Percentiles rank a stretch among this genome's conserved stretches.
phyloP scores from a whole-genome alignment of 176 grass and related monocot species.

The Triticum turgidum region DNA sequence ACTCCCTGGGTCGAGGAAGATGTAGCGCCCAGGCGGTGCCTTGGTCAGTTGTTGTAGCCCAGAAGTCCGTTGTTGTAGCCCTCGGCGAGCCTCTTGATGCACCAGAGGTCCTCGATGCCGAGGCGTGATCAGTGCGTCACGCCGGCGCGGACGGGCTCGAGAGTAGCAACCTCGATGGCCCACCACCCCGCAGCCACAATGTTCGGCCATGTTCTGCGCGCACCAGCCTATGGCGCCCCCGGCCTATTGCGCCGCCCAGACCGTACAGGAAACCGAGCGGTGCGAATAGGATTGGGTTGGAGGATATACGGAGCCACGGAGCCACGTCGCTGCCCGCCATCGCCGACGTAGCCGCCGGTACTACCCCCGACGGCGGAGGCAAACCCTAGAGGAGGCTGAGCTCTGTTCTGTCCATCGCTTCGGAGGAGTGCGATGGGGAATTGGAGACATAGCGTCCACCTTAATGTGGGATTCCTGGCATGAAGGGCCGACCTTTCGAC shows the following conservation, averaged over 20 bases:
- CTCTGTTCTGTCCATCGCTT: too few species aligned
- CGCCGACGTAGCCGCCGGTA: too few species aligned
- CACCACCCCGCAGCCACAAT: conserved; percentile 62
- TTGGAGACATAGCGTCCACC: too few species aligned
- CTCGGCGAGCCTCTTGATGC: conserved; percentile 67
- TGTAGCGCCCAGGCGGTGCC: too few species aligned
- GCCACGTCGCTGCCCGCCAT: conserved; percentile 56
- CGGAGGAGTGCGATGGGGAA: too few species aligned
- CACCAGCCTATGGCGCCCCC: conserved; percentile 21
- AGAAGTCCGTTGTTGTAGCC: conserved; percentile 38
- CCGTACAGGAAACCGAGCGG: conserved; percentile 94
- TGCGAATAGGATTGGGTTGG: conserved; percentile 77
- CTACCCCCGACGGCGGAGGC: too few species aligned
- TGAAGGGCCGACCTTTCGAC: too few species aligned
- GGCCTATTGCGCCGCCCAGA: conserved; percentile 44
- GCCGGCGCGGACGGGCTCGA: conserved; percentile 54
- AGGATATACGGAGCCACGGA: conserved; percentile 44
- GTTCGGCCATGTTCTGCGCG: conserved; percentile 57
- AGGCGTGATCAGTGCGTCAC: conserved; percentile 67
- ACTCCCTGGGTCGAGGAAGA: too few species aligned
- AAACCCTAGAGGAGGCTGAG: too few species aligned
- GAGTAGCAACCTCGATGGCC: conserved; percentile 49
- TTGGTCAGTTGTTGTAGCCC: background rate
- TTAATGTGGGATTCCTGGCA: too few species aligned
- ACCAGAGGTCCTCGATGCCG: conserved; percentile 77